Conservation (phyloP, 371 early-diverging fungal species). For the Haplosporangium sp. region DNA sequence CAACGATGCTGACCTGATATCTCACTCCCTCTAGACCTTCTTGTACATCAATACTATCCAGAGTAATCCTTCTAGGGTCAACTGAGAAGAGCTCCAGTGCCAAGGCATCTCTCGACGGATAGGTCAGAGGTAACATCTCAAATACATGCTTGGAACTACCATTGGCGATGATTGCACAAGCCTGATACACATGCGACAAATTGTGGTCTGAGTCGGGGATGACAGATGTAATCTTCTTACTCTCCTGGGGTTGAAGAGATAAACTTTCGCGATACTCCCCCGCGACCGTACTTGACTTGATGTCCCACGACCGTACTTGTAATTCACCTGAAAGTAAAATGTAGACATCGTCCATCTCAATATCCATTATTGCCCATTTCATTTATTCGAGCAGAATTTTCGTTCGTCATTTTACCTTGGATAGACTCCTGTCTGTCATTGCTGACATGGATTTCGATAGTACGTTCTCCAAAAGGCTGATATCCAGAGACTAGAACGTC, state of each 20-base stretch:
- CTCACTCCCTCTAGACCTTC: too few species aligned
- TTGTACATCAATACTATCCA: too few species aligned
- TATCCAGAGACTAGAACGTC: slow-evolving; percentile 32
- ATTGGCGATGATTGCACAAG: not conserved
- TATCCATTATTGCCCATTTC: too few species aligned
- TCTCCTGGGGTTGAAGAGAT: not conserved
- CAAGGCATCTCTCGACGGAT: slow-evolving; percentile 24
- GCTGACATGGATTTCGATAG: slow-evolving; percentile 19
- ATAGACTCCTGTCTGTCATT: slow-evolving; percentile 17
- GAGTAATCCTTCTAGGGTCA: too few species aligned
- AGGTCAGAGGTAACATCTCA: slow-evolving; percentile 34
- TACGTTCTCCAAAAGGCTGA: slow-evolving; percentile 9
- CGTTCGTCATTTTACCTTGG: slow-evolving; percentile 11
- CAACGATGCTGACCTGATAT: slow-evolving; percentile 12
- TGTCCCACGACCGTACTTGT: slow-evolving; percentile 5
- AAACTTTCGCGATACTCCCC: not conserved
- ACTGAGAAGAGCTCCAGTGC: too few species aligned
- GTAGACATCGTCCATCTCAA: not conserved
- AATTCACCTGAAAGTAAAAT: not conserved
- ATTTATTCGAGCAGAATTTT: too few species aligned
- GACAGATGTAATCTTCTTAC: not conserved
- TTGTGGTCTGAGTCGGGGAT: not conserved
- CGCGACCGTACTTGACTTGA: slow-evolving; percentile 6
- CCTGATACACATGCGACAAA: slow-evolving; percentile 12
- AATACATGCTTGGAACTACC: not conserved